phyloP scores from a whole-genome alignment of 192 early-diverging fungal genomes.

The Podila minutissima region DNA sequence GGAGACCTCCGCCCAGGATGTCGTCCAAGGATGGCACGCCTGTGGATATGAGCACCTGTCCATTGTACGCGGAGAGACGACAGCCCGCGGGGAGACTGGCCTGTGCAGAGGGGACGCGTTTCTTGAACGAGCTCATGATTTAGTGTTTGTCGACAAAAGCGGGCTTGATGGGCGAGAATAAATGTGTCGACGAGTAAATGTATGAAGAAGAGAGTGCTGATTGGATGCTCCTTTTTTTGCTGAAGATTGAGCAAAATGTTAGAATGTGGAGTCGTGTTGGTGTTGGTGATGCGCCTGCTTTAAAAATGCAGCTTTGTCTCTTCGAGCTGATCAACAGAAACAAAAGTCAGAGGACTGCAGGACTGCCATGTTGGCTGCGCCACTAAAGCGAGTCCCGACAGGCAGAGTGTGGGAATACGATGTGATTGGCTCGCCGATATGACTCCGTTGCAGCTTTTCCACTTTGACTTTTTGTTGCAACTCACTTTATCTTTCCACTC shows the following conservation, averaged over 20 bases:
- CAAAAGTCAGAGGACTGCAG: too few species aligned
- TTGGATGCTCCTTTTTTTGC: not conserved
- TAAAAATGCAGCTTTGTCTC: not conserved
- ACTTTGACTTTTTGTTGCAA: not conserved
- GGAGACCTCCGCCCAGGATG: conserved; percentile 88
- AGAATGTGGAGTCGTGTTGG: not conserved
- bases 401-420: not conserved
- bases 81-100: conserved; percentile 75
- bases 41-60: conserved; percentile 79
- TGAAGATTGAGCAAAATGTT: not conserved
- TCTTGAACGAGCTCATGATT: conserved; percentile 60
- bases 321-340: not conserved
- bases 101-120: conserved; percentile 64
- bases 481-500: not conserved
- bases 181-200: too few species aligned
- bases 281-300: not conserved
- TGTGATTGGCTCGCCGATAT: conserved; percentile 2
- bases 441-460: not conserved
- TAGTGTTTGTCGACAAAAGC: not conserved
- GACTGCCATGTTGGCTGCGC: not conserved
- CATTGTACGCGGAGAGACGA: conserved; percentile 80
- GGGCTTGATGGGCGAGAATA: not conserved
- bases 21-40: conserved; percentile 90
- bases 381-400: not conserved
- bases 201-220: too few species aligned